phyloP scores from a whole-genome alignment of 805 yeast genomes.

The Isabelozyma gotoi region DNA sequence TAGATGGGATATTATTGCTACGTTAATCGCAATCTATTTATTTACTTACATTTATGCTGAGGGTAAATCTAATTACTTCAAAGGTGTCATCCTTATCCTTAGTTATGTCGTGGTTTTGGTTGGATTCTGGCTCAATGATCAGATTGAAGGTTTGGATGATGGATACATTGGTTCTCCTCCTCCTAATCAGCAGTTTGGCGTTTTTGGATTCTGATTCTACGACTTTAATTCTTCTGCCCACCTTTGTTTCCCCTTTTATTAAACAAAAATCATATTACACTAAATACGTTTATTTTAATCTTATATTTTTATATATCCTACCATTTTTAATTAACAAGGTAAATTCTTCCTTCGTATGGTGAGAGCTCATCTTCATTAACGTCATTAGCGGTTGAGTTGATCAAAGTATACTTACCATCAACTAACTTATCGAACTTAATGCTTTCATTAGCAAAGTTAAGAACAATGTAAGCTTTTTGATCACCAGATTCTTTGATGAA shows the following conservation, averaged over 20 bases:
- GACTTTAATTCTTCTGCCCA: not conserved
- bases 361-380: constrained; percentile 23
- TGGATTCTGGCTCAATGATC: constrained; percentile 73
- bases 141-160: constrained; percentile 32
- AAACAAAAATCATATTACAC: too few relatives aligned
- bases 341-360: constrained; percentile 49
- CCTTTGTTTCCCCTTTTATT: too few relatives aligned
- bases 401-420: constrained; percentile 19
- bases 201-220: not conserved
- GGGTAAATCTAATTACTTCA: constrained; percentile 94
- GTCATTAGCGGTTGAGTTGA: constrained; percentile 25
- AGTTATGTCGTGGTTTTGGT: constrained; percentile 70
- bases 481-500: constrained; percentile 37
- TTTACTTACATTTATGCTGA: constrained; percentile 95
- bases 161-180: constrained; percentile 11
- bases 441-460: constrained; percentile 41
- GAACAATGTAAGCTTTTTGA: constrained; percentile 35
- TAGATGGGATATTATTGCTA: constrained; percentile 89
- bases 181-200: not conserved
- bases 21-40: constrained; percentile 79
- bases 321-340: constrained; percentile 12
- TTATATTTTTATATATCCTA: not conserved
- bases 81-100: constrained; percentile 84
- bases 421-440: constrained; percentile 27
- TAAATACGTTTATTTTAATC: too few relatives aligned